Percentiles rank a stretch among this genome's conserved stretches.
Conservation (phyloP, 345 rosid genomes). For the Stellera chamaejasme region DNA sequence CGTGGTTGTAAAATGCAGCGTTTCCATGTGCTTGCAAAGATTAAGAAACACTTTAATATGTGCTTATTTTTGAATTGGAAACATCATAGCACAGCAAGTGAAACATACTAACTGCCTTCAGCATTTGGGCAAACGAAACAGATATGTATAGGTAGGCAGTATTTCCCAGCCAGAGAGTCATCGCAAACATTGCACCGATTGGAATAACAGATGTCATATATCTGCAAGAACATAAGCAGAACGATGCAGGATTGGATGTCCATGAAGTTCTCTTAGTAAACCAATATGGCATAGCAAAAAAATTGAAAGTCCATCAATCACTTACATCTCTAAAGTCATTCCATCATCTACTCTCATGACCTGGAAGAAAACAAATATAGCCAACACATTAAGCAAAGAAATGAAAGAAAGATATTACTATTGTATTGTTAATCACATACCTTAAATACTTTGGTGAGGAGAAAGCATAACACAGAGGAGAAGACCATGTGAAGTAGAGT, state of each 20-base stretch:
- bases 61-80: too few species aligned
- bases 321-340: constrained; percentile 95
- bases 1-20: too few species aligned
- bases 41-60: too few species aligned
- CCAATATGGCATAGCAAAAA: constrained; percentile 2
- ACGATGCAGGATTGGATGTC: not conserved
- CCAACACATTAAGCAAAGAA: not conserved
- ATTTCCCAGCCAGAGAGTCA: constrained; percentile 99
- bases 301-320: constrained; percentile 7
- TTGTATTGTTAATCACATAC: constrained; percentile 24
- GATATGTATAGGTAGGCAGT: constrained; percentile 95
- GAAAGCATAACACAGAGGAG: constrained; percentile 81
- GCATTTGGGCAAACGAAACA: constrained; percentile 94
- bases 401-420: constrained; percentile 7
- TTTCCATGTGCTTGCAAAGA: too few species aligned
- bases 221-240: constrained; percentile 33
- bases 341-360: constrained; percentile 86
- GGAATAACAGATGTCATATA: constrained; percentile 81
- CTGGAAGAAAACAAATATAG: constrained; percentile 26
- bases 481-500: constrained; percentile 94
- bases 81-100: too few species aligned
- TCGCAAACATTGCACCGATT: constrained; percentile 94
- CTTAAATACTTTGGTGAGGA: constrained; percentile 75
- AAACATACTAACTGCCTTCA: constrained; percentile 89
- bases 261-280: too few species aligned